Evolutionary conservation across 106 monocot genomes (phyloP).

Genomic region (Dendrobium huoshanense): DNA sequence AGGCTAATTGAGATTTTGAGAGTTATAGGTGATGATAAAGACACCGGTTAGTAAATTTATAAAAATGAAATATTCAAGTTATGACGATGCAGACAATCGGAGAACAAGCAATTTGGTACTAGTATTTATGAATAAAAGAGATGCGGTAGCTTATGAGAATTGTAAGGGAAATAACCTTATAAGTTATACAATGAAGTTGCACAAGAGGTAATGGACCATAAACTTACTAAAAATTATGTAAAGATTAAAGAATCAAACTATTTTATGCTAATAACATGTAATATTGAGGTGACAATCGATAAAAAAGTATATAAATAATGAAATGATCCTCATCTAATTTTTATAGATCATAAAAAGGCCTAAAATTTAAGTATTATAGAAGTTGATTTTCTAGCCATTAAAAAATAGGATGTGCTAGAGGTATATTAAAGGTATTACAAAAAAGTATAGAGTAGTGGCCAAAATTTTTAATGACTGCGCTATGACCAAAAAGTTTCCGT

Average conservation of each 20-base stretch:
- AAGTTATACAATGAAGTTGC: neutral
- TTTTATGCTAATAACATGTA: neutral
- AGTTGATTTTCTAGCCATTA: neutral
- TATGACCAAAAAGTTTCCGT: too few species aligned
- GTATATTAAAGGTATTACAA: neutral
- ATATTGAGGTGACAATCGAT: neutral
- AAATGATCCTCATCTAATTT: neutral
- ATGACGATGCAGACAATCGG: neutral
- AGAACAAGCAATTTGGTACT: neutral
- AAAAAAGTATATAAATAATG: neutral
- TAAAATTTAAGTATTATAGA: neutral
- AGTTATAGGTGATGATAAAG: neutral
- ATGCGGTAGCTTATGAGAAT: neutral
- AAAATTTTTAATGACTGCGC: too few species aligned
- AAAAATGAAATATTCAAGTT: neutral
- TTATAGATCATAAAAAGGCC: neutral
- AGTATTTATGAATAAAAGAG: neutral
- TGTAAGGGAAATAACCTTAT: neutral
- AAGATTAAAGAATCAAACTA: neutral
- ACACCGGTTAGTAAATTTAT: neutral
- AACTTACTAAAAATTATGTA: neutral
- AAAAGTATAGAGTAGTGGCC: too few species aligned
- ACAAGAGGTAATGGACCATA: neutral
- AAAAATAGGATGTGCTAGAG: neutral
- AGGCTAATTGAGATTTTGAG: neutral